A percentile compares a stretch with the other conserved stretches of the same genome.
Evolutionary conservation across 129 eudicot species (phyloP).

Genomic region (Deinandra increscens): DNA sequence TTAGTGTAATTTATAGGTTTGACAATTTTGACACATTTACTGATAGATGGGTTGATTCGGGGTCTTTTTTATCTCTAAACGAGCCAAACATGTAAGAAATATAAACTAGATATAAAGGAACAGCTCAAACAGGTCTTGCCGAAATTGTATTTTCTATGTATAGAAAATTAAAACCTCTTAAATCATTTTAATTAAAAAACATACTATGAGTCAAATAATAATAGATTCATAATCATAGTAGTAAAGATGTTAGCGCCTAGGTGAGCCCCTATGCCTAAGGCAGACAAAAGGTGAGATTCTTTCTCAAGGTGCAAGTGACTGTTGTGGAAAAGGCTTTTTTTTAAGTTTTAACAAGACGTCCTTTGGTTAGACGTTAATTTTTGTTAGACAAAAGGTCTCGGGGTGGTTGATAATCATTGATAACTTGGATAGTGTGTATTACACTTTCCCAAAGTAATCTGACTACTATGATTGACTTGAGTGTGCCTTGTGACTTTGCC

Average conservation of each 20-base stretch:
- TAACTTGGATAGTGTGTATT: not conserved
- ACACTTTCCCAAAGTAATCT: not conserved
- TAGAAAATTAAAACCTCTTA: not conserved
- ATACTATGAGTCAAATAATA: not conserved
- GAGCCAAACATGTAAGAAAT: not conserved
- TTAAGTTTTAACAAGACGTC: not conserved
- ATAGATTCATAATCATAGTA: not conserved
- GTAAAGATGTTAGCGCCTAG: not conserved
- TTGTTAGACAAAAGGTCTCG: not conserved
- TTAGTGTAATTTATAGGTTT: not conserved
- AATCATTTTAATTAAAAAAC: not conserved
- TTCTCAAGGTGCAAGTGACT: not conserved
- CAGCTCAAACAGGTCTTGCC: not conserved
- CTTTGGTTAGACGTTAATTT: not conserved
- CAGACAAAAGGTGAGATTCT: not conserved
- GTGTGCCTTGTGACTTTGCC: not conserved
- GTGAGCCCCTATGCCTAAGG: not conserved
- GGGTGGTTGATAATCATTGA: not conserved
- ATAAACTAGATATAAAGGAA: not conserved
- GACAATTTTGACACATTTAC: not conserved
- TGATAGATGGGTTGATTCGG: not conserved
- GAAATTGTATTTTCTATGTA: not conserved
- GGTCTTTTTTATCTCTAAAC: not conserved
- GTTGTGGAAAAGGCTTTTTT: not conserved
- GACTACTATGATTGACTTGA: not conserved